Base-by-base conservation (phyloP, 2,329 filamentous ascomycete genomes). In the Polychaeton citri region DNA sequence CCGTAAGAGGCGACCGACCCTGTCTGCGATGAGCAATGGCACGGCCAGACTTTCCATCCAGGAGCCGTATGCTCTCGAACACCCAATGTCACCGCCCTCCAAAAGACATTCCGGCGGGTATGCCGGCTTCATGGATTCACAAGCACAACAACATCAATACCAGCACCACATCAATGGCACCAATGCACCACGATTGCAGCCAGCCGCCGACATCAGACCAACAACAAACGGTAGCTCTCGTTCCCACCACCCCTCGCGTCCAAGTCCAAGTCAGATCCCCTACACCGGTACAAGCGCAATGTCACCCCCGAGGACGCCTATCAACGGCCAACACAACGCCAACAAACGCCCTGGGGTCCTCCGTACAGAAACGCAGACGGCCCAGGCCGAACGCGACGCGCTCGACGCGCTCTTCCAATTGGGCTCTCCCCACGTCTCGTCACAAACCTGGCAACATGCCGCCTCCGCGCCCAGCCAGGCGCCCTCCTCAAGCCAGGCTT, bases 401-500 rank as follows among this genome's bases (percentile, higher is more conserved):
- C 76, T 88, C 32, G 82, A 87, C 52, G 80, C 81, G 1, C 60
- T 90, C 17, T 64, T 88, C 18, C 86, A 87, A 51, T 81, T 90
- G 75, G 85, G 81, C 50, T 53, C 50, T 30, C 53, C 53, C 17
- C 49, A 50, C 30, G 43, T 41, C n/a, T 48, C 47, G 2, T 48
- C 51, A 28, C 30, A 32, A 17, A 28, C 4, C 4, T 28, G 24
- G 24, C 24, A 24, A 8, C 21, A 28, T 15, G 12, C 5, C 24
- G 12, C 24, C 5, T 28, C 24, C 5, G 12, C 24, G 12, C 12
- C 7, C 5, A 28, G 24, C 7, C 24, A 28, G 24, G 24, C 24
- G 4, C 12, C 12, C 7, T 28, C 24, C 3, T 12, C 12, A 12
- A 10, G 15, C 12, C 12, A 10, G 15, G 15, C 24, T 28, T 28